Base-by-base conservation (phyloP, 345 rosid genomes). In the Lagerstroemia speciosa region DNA sequence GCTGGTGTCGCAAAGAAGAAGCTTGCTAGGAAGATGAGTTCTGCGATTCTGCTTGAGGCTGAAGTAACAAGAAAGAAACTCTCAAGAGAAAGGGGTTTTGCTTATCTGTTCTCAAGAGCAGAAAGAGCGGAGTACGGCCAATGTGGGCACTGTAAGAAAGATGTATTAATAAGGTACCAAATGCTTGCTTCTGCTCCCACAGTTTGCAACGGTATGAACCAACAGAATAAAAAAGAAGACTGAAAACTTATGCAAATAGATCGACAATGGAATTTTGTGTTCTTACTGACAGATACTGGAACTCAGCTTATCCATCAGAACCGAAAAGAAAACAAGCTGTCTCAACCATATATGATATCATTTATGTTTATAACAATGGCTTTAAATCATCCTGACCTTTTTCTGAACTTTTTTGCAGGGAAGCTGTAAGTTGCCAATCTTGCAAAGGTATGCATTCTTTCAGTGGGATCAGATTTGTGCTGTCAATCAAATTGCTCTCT, bases 71-170 rank as follows among this genome's bases (percentile, higher is more conserved):
- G 53, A 63, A 83, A 77, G 77, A 81, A 72, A 71, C 70, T 76
- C 30, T 62, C 75, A 40, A 78, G 78, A 79, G 70, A 71, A 73
- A 84, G 66, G 64, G 96, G 95, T n/a, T 91, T 94, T 69, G 75
- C 85, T 27, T 85, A 86, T 85, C 93, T 91, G 48, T 89, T 94
- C 68, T 82, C 81, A 64, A 86, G 77, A 81, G 96, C 96, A 24
- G 95, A 89, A 83, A 83, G 87, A 76, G 75, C 90, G 0, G 88
- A 91, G 69, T 79, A 83, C 65, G 73, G 80, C 76, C 78, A 67
- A 66, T 94, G 99, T 20, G 89, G 84, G 68, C 99, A 85, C 67
- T 94, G 96, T 69, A 86, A 86, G 74, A 91, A 86, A 78, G 85
- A 83, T 81, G 87, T 89, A 69, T 76, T 73, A 53, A 79, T 81